phyloP scores from a whole-genome alignment of 208 protist species.

The Willaertia magna region DNA sequence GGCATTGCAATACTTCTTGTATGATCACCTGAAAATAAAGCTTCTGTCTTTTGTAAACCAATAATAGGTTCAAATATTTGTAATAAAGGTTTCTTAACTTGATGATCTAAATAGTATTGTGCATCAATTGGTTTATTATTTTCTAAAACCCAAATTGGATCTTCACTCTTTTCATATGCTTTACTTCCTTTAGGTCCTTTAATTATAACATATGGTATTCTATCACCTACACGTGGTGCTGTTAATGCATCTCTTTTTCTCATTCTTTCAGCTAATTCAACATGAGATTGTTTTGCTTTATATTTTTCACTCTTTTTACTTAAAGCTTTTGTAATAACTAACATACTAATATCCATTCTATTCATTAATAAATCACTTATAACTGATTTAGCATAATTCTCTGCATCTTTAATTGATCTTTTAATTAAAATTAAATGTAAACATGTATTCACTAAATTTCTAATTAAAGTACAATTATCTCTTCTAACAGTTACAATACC shows the following conservation, averaged over 20 bases:
- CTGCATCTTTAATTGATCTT: constrained; percentile 20
- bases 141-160: constrained; percentile 96
- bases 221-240: constrained; percentile 73
- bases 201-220: constrained; percentile 89
- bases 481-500: constrained; percentile 94
- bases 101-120: constrained; percentile 86
- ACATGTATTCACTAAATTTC: constrained; percentile 46
- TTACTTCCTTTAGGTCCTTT: constrained; percentile 58
- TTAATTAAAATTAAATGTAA: constrained; percentile 57
- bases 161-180: constrained; percentile 98
- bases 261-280: constrained; percentile 80
- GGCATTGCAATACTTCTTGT: constrained; percentile 83
- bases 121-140: constrained; percentile 82
- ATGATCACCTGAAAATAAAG: constrained; percentile 85
- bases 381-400: constrained; percentile 59
- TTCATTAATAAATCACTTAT: constrained; percentile 80
- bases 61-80: constrained; percentile 91
- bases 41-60: constrained; percentile 58
- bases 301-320: constrained; percentile 89
- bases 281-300: constrained; percentile 66
- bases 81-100: constrained; percentile 70
- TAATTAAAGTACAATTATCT: constrained; percentile 93
- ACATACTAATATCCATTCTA: constrained; percentile 78
- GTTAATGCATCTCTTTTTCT: constrained; percentile 62
- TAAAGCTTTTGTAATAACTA: constrained; percentile 87